Base-by-base conservation (phyloP, 228 moss, liverwort and hornwort genomes). In the Sphagnum fallax region DNA sequence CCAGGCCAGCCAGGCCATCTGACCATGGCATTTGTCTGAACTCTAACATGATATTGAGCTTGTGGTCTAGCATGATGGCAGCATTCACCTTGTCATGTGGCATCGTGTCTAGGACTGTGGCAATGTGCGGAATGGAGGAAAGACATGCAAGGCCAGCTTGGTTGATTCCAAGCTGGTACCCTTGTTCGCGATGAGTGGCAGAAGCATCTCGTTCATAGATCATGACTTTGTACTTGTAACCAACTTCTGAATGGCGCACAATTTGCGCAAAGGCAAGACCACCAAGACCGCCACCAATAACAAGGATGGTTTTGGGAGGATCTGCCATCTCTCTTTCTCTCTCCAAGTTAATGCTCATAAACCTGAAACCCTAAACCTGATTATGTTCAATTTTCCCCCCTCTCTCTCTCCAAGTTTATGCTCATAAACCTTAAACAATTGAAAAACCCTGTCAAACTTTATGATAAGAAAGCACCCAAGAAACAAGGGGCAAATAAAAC, bases 261-360 rank as follows among this genome's bases (percentile, higher is more conserved):
- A 77, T 77, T 71, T 82, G 85, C 0, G 79, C 85, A 49, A 85
- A 85, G 8, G 85, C 85, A 0, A 85, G 71, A 1, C 82, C 85
- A 18, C 85, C 85, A 2, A 85, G 79, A 0, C 82, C 85, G 1
- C 82, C 85, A 52, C 85, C 85, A 6, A 85, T 79, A 7, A 85
- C 66, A 14, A 85, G 79, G 10, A 85, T 79, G 63, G 79, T 79
- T 67, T 71, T 60, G 13, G 76, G 85, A 8, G 68, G 75, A 10
- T 5, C 7, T 49, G 64, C 5, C 62, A 62, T 62, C 62, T 62
- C 18, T 62, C 16, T 62, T 16, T 62, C 32, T 32, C 32, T 32
- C 32, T 32, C 32, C 32, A 32, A 32, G 32, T 32, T 32, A 32
- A 32, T 32, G 32, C 32, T 32, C 32, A 32, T 32, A 32, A 32